These are phyloP conservation scores for Cryphonectria radicalis DNA, from an alignment of 2,329 filamentous ascomycete species.

Conservation along the genomic window DNA sequence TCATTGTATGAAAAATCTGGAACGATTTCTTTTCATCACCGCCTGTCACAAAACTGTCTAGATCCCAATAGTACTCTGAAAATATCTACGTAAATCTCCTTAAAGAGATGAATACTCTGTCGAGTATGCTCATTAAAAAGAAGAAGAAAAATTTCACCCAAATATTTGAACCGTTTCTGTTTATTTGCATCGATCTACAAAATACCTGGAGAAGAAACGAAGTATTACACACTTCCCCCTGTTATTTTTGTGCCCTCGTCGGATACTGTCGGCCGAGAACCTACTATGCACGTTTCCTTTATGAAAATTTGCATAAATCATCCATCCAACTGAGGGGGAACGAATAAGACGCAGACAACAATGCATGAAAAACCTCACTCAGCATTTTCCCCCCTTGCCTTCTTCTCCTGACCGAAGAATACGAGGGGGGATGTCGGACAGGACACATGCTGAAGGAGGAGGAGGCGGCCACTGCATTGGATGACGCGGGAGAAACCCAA, in stretches of 20 bases:
- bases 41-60: background rate
- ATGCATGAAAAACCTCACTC: too few relatives aligned
- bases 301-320: background rate
- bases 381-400: too few relatives aligned
- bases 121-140: background rate
- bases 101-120: background rate
- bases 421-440: background rate
- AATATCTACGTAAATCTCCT: too few relatives aligned
- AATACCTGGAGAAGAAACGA: background rate
- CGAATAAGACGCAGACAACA: too few relatives aligned
- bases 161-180: background rate
- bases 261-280: background rate
- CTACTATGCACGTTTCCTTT: background rate
- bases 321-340: background rate
- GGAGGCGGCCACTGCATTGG: background rate
- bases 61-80: background rate
- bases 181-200: background rate
- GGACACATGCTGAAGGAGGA: background rate
- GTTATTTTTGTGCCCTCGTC: too few relatives aligned
- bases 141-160: too few relatives aligned
- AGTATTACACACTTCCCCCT: background rate
- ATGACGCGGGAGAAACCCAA: background rate
- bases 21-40: too few relatives aligned
- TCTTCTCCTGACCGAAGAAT: background rate
- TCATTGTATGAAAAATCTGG: too few relatives aligned